A percentile compares a stretch with the other conserved stretches of the same genome.
phyloP scores from a whole-genome alignment of 1,284 basidiomycete genomes.

The Blastosporella zonata region DNA sequence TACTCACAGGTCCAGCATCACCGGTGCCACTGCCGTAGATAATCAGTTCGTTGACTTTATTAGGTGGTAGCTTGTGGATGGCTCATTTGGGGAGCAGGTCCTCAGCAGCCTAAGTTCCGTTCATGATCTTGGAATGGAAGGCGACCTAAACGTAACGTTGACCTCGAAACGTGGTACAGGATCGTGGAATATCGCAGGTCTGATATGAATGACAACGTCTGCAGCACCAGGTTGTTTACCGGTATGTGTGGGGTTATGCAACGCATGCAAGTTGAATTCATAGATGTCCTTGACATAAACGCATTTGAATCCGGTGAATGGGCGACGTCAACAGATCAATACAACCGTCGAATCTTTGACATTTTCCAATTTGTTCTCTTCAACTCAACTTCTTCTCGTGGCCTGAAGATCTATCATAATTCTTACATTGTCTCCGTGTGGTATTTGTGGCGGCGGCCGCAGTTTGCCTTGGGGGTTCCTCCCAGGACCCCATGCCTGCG shows the following conservation, averaged over 20 bases:
- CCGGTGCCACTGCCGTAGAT: slow-evolving; percentile 25
- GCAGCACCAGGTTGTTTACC: slow-evolving; percentile 28
- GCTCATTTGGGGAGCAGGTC: slow-evolving; percentile 26
- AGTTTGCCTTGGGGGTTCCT: no score
- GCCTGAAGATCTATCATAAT: no score
- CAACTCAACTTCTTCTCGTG: no score
- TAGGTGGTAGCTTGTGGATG: slow-evolving; percentile 24
- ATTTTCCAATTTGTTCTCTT: no score
- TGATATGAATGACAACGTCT: slow-evolving; percentile 28
- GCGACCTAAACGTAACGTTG: slow-evolving; percentile 23
- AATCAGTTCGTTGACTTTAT: slow-evolving; percentile 26
- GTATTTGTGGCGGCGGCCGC: no score
- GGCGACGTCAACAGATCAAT: no score
- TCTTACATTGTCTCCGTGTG: no score
- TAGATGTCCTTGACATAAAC: no score
- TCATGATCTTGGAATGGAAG: slow-evolving; percentile 30
- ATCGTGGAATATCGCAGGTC: slow-evolving; percentile 21
- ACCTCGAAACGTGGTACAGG: slow-evolving; percentile 18
- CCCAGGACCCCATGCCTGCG: no score
- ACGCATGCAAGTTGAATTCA: slow-evolving; percentile 28
- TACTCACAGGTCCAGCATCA: slow-evolving; percentile 24
- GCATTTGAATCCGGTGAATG: no score
- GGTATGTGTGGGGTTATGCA: slow-evolving; percentile 24
- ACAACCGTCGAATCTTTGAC: no score
- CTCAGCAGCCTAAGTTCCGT: slow-evolving; percentile 22